These are phyloP conservation scores for Mallotus nudiflorus DNA, from an alignment of 345 rosid species.

Conservation along the genomic window DNA sequence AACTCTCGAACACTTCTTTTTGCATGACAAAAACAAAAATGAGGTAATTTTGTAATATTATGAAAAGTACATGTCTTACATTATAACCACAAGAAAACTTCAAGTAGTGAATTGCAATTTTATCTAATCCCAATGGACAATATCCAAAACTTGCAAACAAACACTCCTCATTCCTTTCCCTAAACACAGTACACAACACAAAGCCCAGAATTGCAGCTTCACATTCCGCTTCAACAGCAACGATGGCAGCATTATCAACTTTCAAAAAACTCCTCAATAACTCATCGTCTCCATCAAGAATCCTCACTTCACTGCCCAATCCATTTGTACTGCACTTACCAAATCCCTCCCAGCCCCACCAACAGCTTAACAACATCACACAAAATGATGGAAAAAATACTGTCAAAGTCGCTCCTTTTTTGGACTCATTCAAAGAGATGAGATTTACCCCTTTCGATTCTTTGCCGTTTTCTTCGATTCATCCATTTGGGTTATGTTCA, in stretches of 20 bases:
- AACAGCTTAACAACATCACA: background rate
- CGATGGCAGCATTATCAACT: background rate
- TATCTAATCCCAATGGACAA: too few relatives aligned
- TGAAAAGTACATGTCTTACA: too few relatives aligned
- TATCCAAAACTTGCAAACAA: background rate
- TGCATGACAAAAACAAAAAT: too few relatives aligned
- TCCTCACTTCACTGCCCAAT: background rate
- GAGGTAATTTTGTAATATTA: too few relatives aligned
- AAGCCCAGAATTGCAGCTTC: background rate
- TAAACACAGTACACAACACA: background rate
- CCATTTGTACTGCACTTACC: background rate
- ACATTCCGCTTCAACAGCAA: background rate
- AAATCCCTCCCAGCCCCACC: background rate
- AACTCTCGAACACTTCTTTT: too few relatives aligned
- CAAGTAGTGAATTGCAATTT: too few relatives aligned
- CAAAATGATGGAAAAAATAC: background rate
- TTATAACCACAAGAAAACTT: too few relatives aligned
- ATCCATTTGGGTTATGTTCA: constrained; percentile 7
- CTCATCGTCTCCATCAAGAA: background rate
- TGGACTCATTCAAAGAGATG: background rate
- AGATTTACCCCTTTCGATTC: constrained; percentile 8
- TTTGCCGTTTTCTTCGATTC: background rate
- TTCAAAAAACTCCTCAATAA: background rate
- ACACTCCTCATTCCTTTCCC: background rate
- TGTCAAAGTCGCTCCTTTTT: background rate